Conservation (phyloP, 495 filamentous ascomycete species). For the Xylaria scruposa region DNA sequence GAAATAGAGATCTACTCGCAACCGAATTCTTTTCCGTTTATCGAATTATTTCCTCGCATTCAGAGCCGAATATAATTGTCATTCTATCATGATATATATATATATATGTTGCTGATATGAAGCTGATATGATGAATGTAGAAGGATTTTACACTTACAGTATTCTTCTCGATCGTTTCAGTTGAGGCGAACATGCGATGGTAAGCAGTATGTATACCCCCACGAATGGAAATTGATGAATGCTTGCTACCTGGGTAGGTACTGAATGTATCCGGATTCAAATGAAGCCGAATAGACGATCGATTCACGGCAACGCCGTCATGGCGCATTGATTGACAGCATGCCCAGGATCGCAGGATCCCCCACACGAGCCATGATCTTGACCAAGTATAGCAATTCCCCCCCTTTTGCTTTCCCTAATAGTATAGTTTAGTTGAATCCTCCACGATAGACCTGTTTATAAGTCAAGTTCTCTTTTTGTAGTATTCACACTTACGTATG, state of each 20-base stretch:
- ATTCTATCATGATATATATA: background rate
- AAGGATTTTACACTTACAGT: background rate
- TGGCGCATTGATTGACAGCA: background rate
- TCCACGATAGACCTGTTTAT: background rate
- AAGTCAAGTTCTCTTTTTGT: background rate
- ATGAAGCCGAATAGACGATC: background rate
- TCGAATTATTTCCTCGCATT: background rate
- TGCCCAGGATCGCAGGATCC: background rate
- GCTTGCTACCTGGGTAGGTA: background rate
- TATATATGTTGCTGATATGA: background rate
- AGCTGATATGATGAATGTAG: background rate
- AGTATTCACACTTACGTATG: background rate
- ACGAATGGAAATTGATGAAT: background rate
- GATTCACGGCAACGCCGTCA: background rate
- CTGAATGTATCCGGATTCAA: background rate
- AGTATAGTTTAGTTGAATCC: background rate
- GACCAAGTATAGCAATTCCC: background rate
- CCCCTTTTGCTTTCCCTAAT: background rate
- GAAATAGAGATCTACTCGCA: background rate
- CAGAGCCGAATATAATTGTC: background rate
- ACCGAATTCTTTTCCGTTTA: background rate
- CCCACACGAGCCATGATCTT: background rate
- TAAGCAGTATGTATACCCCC: background rate
- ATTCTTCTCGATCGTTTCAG: conserved; percentile 2
- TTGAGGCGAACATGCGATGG: background rate